Evolutionary conservation across 371 early-diverging fungal species (phyloP).

Genomic region (Sporodiniella umbellata): DNA sequence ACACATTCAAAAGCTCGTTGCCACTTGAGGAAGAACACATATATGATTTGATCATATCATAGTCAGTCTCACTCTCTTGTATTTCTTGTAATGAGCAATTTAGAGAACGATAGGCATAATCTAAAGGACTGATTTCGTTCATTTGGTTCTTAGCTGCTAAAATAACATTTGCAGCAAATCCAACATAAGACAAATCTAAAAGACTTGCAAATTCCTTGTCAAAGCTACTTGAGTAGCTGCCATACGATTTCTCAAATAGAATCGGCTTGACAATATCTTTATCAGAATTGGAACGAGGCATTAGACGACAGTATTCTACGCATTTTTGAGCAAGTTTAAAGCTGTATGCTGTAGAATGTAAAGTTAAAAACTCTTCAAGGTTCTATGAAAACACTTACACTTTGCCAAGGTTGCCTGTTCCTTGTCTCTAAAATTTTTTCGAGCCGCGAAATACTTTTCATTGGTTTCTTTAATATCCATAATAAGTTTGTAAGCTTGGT

Average conservation of each 20-base stretch:
- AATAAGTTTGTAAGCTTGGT: conserved; percentile 36
- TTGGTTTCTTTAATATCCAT: conserved; percentile 6
- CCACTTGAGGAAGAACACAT: conserved; percentile 30
- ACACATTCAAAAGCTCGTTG: conserved; percentile 41
- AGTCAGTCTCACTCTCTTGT: conserved; percentile 13
- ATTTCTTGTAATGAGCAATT: conserved; percentile 32
- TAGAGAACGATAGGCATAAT: conserved; percentile 49
- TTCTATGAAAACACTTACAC: conserved; percentile 5
- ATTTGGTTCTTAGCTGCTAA: conserved; percentile 49
- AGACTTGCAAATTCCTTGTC: conserved; percentile 27
- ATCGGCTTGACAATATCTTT: not conserved
- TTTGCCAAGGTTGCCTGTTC: not conserved
- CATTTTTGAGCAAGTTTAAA: conserved; percentile 15
- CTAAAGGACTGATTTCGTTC: conserved; percentile 39
- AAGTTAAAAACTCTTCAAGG: no score
- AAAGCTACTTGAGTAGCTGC: not conserved
- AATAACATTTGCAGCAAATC: conserved; percentile 46
- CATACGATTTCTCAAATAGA: not conserved
- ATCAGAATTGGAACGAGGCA: conserved; percentile 5
- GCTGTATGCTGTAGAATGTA: conserved; percentile 1
- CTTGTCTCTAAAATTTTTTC: conserved; percentile 1
- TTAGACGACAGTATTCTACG: conserved; percentile 14
- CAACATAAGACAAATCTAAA: conserved; percentile 42
- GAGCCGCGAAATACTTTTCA: not conserved
- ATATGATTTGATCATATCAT: conserved; percentile 37